These are phyloP conservation scores for Oryza coarctata DNA, from an alignment of 176 grass and related monocot genomes.

Conservation along the genomic window DNA sequence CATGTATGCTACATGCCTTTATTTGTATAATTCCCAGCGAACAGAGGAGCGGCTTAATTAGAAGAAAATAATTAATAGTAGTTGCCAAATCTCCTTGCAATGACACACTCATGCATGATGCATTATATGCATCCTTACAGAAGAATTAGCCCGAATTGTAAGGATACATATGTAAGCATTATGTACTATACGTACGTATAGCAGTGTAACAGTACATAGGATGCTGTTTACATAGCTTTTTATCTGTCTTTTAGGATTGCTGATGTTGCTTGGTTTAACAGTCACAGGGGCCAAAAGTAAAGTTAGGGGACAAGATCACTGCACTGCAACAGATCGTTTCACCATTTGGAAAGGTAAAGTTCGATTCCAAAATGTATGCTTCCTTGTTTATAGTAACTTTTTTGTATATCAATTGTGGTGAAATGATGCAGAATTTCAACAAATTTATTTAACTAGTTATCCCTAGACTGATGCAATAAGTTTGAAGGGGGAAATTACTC, in stretches of 20 bases:
- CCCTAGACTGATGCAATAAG: background rate
- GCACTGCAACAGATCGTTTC: constrained; percentile 91
- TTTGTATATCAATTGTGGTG: background rate
- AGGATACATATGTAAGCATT: background rate
- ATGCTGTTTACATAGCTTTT: background rate
- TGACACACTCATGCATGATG: background rate
- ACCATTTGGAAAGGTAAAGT: constrained; percentile 84
- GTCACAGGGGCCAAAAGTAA: constrained; percentile 72
- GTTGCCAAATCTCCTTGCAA: too few relatives aligned
- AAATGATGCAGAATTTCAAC: background rate
- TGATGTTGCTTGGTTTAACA: constrained; percentile 25
- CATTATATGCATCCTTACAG: background rate
- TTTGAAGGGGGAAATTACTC: background rate
- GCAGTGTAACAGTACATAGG: background rate
- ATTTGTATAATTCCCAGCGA: background rate
- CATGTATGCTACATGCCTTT: too few relatives aligned
- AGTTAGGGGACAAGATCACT: constrained; percentile 81
- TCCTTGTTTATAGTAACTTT: background rate
- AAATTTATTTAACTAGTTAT: background rate
- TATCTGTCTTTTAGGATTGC: background rate
- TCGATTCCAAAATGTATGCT: background rate
- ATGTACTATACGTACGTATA: background rate
- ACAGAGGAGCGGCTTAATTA: background rate
- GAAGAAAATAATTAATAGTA: background rate
- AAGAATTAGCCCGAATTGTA: background rate